Conservation (phyloP, 2,329 filamentous ascomycete species). For the Aureobasidium sp. region DNA sequence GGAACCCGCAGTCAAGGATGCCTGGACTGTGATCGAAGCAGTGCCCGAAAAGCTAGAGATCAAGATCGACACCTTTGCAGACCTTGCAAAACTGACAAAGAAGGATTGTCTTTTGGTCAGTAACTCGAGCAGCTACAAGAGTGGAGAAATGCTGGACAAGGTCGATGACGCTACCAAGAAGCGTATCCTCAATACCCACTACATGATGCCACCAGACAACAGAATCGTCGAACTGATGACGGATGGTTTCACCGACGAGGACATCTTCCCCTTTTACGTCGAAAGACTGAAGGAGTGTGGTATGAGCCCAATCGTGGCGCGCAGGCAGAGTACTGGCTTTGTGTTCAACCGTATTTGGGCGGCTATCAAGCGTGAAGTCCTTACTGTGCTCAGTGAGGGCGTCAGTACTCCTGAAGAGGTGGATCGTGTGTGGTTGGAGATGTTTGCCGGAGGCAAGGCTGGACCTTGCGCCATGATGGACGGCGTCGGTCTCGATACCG, state of each 20-base stretch:
- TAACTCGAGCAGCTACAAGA: conserved; percentile 47
- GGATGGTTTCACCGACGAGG: conserved; percentile 33
- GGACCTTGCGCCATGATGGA: conserved; percentile 40
- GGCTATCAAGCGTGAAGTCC: conserved; percentile 45
- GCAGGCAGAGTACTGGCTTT: conserved; percentile 40
- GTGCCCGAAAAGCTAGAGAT: conserved; percentile 42
- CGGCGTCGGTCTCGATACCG: conserved; percentile 44
- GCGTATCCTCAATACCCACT: conserved; percentile 44
- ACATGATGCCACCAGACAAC: conserved; percentile 38
- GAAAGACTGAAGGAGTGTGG: conserved; percentile 33
- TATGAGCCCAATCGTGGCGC: conserved; percentile 33
- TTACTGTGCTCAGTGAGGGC: conserved; percentile 42
- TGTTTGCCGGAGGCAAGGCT: conserved; percentile 23
- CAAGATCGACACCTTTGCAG: conserved; percentile 41
- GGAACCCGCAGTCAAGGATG: conserved; percentile 31
- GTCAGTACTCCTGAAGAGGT: conserved; percentile 42
- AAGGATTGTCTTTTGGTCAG: conserved; percentile 41
- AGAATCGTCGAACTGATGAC: conserved; percentile 47
- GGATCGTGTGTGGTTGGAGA: conserved; percentile 36
- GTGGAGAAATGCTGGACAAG: conserved; percentile 38
- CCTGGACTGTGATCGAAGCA: conserved; percentile 48
- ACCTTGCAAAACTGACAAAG: conserved; percentile 36
- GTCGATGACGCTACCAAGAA: conserved; percentile 29
- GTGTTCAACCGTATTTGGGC: conserved; percentile 51
- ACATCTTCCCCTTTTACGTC: conserved; percentile 39